Percentiles rank a stretch among this genome's conserved stretches.
phyloP scores from a whole-genome alignment of 129 eudicot species.

The Rutidosis leptorrhynchoides region DNA sequence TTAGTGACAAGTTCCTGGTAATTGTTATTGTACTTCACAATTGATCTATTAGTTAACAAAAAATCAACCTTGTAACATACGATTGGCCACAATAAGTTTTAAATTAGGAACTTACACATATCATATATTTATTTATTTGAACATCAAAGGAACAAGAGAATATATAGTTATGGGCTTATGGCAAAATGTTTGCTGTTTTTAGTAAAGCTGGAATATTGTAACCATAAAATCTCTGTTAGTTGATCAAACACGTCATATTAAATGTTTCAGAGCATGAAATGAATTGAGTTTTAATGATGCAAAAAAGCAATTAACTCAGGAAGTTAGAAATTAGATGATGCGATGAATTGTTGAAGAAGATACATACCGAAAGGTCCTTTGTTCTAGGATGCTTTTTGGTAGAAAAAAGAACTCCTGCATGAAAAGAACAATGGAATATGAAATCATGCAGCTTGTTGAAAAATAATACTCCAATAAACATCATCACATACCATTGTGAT shows the following conservation, averaged over 20 bases:
- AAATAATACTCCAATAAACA: too few relatives aligned
- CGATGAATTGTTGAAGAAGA: conserved; percentile 2
- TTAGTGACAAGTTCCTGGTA: background rate
- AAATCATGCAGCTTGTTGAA: too few relatives aligned
- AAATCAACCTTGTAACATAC: background rate
- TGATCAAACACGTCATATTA: background rate
- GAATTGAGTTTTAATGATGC: background rate
- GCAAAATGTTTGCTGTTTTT: too few relatives aligned
- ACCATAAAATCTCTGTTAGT: background rate
- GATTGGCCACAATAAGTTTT: background rate
- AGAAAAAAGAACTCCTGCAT: conserved; percentile 48
- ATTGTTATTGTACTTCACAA: too few relatives aligned
- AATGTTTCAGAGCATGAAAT: background rate
- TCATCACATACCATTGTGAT: conserved; percentile 83
- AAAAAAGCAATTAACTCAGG: background rate
- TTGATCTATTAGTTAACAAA: conserved; percentile 10
- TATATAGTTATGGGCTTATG: too few relatives aligned
- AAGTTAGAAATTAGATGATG: background rate
- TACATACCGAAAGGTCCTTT: conserved; percentile 51
- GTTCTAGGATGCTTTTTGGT: conserved; percentile 59
- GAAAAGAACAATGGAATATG: background rate
- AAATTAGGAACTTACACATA: background rate
- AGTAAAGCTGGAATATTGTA: background rate
- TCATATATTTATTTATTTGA: background rate
- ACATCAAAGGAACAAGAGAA: background rate